A percentile compares a stretch with the other conserved stretches of the same genome.
phyloP scores from a whole-genome alignment of 345 rosid species.

The Rhodamnia argentea region DNA sequence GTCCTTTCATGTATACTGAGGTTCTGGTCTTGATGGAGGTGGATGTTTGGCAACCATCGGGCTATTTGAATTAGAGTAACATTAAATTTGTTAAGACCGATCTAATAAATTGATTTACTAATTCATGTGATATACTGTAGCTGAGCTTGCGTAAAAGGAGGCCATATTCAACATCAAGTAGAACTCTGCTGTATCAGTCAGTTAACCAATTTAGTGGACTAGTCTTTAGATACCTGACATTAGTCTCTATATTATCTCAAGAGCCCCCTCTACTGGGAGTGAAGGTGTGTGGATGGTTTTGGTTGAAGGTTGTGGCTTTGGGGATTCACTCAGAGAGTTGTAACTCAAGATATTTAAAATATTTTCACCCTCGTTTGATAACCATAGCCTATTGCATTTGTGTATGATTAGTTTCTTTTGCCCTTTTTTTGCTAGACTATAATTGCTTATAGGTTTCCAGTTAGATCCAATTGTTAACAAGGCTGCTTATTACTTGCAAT shows the following conservation, averaged over 20 bases:
- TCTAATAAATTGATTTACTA: background rate
- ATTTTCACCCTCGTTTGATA: background rate
- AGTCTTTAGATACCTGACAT: background rate
- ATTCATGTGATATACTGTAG: background rate
- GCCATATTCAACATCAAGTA: background rate
- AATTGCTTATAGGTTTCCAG: background rate
- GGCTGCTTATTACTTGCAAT: background rate
- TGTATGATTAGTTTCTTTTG: background rate
- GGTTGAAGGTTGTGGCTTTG: background rate
- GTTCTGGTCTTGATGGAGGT: background rate
- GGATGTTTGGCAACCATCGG: background rate
- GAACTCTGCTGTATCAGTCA: background rate
- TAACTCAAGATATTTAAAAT: background rate
- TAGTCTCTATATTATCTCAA: background rate
- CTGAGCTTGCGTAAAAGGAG: background rate
- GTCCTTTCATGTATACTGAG: background rate
- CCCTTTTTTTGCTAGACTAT: background rate
- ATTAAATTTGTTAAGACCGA: background rate
- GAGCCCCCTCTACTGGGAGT: background rate
- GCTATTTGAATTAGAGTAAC: background rate
- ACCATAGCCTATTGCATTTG: background rate
- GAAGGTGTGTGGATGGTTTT: background rate
- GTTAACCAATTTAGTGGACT: background rate
- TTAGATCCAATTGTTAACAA: background rate
- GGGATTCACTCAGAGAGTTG: background rate